Evolutionary conservation across 2,329 filamentous ascomycete genomes (phyloP), one percentile per base, ranked within the genome.

Genomic region (Diaporthe sp.): DNA sequence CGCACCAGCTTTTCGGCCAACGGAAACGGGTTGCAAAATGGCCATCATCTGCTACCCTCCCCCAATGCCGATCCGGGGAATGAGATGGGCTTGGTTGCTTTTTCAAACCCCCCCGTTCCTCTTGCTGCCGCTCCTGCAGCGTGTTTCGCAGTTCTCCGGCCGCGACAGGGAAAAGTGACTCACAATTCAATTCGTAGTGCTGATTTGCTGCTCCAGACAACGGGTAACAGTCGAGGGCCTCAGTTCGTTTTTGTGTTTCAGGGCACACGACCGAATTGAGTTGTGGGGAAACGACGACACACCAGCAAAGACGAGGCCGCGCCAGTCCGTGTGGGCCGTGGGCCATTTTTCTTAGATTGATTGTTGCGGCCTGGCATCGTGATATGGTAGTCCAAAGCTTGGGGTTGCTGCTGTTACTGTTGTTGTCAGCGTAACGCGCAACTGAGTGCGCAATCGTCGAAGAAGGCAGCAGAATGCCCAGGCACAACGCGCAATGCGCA

Each of bases 91-190:
- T 38, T 38, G 40, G 60, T 30, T 64, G 60, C 60, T 64, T 64
- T 64, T 64, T 30, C 25, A 22, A 17, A 19, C 35, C 9, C n/a
- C n/a, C n/a, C n/a, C 33, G 8, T 30, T 22, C 58, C 35, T 64
- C 25, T 40, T 15, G n/a, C 57, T 61, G n/a, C 58, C 42, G 58
- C 58, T 22, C 19, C 25, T 64, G 58, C 25, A n/a, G 58, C 1
- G 25, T 50, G 64, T 52, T 67, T 67, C 22, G 45, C 60, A 35
- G 33, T 64, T 47, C 17, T 61, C 58, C 35, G n/a, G 38, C 40
- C 38, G 33, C 22, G 64, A 61, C 64, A 70, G 72, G 72, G 66
- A 70, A 68, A n/a, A 30, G 57, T 74, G 72, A 74, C 72, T 74
- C 72, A 74, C 45, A 30, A 17, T 10, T 22, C 35, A 69, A 47